Evolutionary conservation across 495 filamentous ascomycete genomes (phyloP), one percentile per base, ranked within the genome.

Genomic region (Saxophila tyrrhenica): DNA sequence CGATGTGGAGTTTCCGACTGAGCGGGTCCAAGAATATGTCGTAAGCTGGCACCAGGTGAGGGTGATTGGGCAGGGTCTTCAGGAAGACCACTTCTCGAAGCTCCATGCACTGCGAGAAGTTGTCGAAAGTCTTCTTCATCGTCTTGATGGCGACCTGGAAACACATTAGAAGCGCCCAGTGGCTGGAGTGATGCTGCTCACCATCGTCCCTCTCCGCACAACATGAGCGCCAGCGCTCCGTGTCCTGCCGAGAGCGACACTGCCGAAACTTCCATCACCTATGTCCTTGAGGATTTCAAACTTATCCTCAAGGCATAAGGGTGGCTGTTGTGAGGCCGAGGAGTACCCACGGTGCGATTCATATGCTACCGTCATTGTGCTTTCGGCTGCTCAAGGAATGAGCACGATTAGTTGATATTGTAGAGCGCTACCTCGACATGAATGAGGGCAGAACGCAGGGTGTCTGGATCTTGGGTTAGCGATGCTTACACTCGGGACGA

Each of bases 101-200:
- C 65, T 99, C 92, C 56, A 94, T 67, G 67, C 94, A 97, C 39
- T 86, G 87, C 21, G 75, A 70, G 64, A 97, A 87, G 2, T 86
- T 91, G 38, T 97, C 90, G 61, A 97, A 99, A 0, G 86, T 88
- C 78, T 99, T 99, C 78, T 99, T 99, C 94, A 99, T 97, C 17
- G 92, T 96, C 74, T 99, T 99, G 67, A 99, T 95, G 1, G 92
- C 92, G 61, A 98, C 89, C 92, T 98, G 55, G 24, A 46, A 35
- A 23, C 2, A 23, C 8, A 21, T 45, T 10, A 61, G 53, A 52
- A 65, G 60, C 32, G 11, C 24, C 25, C 41, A 43, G 43, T 32
- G 29, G 46, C 21, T 35, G 5, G 7, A 13, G 47, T 55, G 9
- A 41, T 23, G 39, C 35, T 38, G 39, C 83, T 69, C 82, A 99